Base-by-base conservation (phyloP, 78 protist genomes). In the Dictyostelium capitatum region DNA sequence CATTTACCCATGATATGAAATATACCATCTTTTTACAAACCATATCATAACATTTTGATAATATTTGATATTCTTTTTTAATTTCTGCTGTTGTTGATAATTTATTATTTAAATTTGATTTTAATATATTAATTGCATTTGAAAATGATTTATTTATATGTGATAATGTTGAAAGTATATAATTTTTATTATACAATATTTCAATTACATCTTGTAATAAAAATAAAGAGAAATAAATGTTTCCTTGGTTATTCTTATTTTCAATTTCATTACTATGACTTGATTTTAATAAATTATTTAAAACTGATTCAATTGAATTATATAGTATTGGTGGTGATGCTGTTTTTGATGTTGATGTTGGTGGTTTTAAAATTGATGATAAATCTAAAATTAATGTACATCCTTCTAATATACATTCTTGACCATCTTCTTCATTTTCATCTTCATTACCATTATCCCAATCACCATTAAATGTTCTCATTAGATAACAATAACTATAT, bases 381-480 rank as follows among this genome's bases (percentile, higher is more conserved):
- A 87, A 8, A 28, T 87, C 84, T 8, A 77, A 12, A 8, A 77
- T 28, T 4, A 64, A 37, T 59, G 20, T 64, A 65, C 92, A 87
- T 19, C 80, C 92, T 6, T 87, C 92, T 8, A 53, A 20, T 4
- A 77, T 11, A 9, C 41, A 20, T 15, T 67, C 80, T 15, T 32
- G 25, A 30, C 69, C 67, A 1, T 82, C 70, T 23, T 69, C 12
- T 9, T 30, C 30, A 48, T 41, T 28, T 14, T 7, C 14, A 28
- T 65, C 28, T 25, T 12, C 14, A 65, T 15, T 30, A 65, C 28
- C 14, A 65, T 32, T 53, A 46, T 51, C 25, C 92, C 92, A 87
- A 1, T 87, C 92, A 20, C 92, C 92, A 77, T 87, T 77, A 32
- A 62, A 87, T 11, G 77, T 74, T 50, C 83, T 41, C 83, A 77